A percentile compares a stretch with the other conserved stretches of the same genome.
These are phyloP conservation scores for Candida sphagnicola DNA, from an alignment of 805 yeast genomes.

Conservation along the genomic window DNA sequence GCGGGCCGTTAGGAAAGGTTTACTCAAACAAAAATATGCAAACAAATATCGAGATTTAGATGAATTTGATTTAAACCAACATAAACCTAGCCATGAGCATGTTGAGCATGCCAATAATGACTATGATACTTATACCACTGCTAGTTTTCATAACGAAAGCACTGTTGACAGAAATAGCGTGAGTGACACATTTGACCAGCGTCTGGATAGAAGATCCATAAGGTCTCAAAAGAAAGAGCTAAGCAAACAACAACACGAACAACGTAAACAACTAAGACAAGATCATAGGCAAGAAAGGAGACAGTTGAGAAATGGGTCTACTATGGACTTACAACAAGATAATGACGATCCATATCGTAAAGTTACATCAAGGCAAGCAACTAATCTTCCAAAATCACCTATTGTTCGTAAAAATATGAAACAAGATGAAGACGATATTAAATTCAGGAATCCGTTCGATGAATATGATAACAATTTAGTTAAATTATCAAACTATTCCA, in stretches of 20 bases:
- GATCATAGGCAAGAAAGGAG: constrained; percentile 2
- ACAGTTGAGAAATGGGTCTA: constrained; percentile 2
- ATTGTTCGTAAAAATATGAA: background rate
- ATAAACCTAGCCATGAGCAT: too few relatives aligned
- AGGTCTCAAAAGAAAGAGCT: constrained; percentile 3
- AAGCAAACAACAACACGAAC: constrained; percentile 5
- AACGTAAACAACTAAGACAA: constrained; percentile 6
- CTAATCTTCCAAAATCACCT: background rate
- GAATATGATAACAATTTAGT: constrained; percentile 1
- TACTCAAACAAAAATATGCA: background rate
- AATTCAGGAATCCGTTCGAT: background rate
- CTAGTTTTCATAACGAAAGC: background rate
- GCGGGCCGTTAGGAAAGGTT: background rate
- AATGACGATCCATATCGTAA: background rate
- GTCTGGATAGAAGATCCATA: background rate
- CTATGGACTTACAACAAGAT: background rate
- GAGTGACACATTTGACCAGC: constrained; percentile 1
- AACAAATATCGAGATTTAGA: background rate
- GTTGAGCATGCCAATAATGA: too few relatives aligned
- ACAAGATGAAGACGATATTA: background rate
- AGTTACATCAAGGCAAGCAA: background rate
- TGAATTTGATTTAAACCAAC: background rate
- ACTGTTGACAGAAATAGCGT: background rate
- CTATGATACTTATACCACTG: background rate
- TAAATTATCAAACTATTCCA: background rate